Base-by-base conservation (phyloP, 139 green algal genomes). In the Auxenochlorella pyrenoidosa region DNA sequence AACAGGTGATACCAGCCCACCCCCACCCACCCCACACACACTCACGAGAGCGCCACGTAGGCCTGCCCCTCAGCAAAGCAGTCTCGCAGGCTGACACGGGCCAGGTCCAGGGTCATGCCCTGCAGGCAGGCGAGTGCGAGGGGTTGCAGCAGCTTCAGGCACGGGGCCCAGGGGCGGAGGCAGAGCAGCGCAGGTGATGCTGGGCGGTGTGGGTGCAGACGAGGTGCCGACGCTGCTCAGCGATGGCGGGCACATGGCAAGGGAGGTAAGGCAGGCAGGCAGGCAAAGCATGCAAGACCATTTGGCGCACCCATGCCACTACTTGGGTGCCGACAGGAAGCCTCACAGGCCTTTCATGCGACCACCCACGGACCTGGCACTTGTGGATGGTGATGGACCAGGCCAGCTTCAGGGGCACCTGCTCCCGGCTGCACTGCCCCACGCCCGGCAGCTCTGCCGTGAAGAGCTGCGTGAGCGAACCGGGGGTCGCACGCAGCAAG, bases 321-420 rank as follows among this genome's bases (percentile, higher is more conserved):
- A 21, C 26, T 36, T 6, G 12, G 8, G 47, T 58, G 8, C 47
- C 6, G 6, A 12, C 12, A 12, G 47, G 8, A 6, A 6, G 12
- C 8, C 6, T 58, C 6, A 58, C 47, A 12, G 6, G 47, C 47
- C 47, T 12, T 6, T 58, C 8, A 12, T 6, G 47, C 47, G 8
- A 6, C 47, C 47, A 6, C 12, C 12, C 12, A 12, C 47, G 47
- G 30, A 83, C 78, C 79, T 89, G 86, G 28, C 47, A 81, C 88
- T 94, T 95, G 88, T 95, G 95, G n/a, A 97, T 93, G 36, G 94
- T 96, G 65, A 98, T 73, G 0, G 95, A 94, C 93, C 93, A 97
- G 3, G 93, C 94, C 41, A 97, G 91, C 91, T 94, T 95, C 71
- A 98, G 91, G 1, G 95, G 95, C 21, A 96, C 54, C 90, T 96